These are phyloP conservation scores for Wickerhamiella pararugosa DNA, from an alignment of 1,139 yeast species.

Conservation along the genomic window DNA sequence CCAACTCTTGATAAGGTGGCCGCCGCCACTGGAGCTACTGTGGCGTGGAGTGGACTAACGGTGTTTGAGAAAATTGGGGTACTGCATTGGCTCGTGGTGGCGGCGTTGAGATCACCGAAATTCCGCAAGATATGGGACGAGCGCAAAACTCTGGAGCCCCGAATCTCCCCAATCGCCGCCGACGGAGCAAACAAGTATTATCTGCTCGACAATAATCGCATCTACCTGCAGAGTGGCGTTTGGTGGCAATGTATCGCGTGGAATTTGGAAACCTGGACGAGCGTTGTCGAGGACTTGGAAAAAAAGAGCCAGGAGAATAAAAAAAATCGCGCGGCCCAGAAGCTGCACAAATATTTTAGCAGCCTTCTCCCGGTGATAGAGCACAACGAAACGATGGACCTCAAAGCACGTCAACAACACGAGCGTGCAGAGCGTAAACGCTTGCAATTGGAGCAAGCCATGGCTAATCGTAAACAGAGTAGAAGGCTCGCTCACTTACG, in stretches of 20 bases:
- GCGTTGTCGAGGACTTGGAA: conserved; percentile 15
- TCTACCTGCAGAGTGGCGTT: conserved; percentile 19
- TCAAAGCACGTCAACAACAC: background rate
- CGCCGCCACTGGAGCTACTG: background rate
- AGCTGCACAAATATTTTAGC: conserved; percentile 16
- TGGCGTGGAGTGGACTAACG: background rate
- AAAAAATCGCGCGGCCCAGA: conserved; percentile 8
- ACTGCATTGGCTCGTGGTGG: background rate
- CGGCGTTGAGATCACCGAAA: background rate
- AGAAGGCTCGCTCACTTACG: too few relatives aligned
- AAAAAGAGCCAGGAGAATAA: background rate
- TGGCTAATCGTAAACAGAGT: too few relatives aligned
- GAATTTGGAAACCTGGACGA: conserved; percentile 21
- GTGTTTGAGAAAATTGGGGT: background rate
- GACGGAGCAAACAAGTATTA: conserved; percentile 21
- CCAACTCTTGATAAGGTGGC: background rate
- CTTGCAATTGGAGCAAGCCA: too few relatives aligned
- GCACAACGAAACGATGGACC: background rate
- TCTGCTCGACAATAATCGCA: conserved; percentile 25
- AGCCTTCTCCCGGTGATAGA: conserved; percentile 1
- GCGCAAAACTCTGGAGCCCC: conserved; percentile 8
- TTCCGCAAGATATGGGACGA: background rate
- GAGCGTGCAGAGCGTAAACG: too few relatives aligned
- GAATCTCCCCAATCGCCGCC: conserved; percentile 25
- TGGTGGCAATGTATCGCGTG: conserved; percentile 25